Percentiles rank a stretch among this genome's conserved stretches.
Evolutionary conservation across 305 asterid species (phyloP).

Genomic region (Solanum hybrid): DNA sequence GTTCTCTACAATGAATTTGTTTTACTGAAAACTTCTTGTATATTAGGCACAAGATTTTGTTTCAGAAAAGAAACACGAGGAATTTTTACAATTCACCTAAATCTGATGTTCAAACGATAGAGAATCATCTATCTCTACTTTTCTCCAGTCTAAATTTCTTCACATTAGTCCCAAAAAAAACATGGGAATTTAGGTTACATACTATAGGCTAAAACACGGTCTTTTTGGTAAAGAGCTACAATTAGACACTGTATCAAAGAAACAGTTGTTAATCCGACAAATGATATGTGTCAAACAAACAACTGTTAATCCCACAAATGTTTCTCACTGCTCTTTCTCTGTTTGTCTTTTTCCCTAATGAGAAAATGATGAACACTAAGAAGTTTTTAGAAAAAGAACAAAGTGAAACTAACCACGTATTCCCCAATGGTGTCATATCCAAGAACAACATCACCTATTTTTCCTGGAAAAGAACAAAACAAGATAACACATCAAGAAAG

Average conservation of each 20-base stretch:
- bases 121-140: not conserved
- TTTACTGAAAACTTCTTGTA: not conserved
- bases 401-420: not conserved
- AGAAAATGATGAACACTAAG: not conserved
- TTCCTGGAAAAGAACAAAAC: not conserved
- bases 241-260: not conserved
- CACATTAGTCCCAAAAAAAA: not conserved
- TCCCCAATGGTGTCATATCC: conserved; percentile 10
- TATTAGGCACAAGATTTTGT: not conserved
- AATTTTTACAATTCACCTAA: not conserved
- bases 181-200: not conserved
- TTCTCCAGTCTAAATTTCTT: not conserved
- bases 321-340: not conserved
- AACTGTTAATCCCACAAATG: not conserved
- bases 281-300: not conserved
- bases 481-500: not conserved
- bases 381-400: not conserved
- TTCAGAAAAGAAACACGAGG: not conserved
- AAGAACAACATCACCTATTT: conserved; percentile 9
- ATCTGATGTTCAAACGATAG: not conserved
- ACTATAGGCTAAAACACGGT: not conserved
- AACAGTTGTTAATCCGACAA: not conserved
- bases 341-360: not conserved
- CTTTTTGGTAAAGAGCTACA: not conserved
- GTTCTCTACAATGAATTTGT: not conserved